These are phyloP conservation scores for Venturia carpophila DNA, from an alignment of 2,329 filamentous ascomycete species.

Conservation along the genomic window DNA sequence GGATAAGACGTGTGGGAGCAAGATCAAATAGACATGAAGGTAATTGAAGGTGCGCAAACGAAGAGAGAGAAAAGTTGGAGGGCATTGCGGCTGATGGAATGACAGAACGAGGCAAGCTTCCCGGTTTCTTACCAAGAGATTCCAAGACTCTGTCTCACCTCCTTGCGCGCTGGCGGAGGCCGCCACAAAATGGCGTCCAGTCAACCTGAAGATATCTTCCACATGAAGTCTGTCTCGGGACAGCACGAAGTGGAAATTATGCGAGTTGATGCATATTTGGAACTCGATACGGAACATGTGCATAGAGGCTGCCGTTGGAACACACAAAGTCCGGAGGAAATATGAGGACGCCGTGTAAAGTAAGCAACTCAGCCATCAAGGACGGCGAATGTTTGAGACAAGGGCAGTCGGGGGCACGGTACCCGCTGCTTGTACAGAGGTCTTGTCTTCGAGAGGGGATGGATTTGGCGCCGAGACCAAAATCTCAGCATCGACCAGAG, in stretches of 20 bases:
- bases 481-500: no score
- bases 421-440: no score
- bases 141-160: neutral
- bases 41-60: neutral
- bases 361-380: neutral
- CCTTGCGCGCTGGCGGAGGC: neutral
- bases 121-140: neutral
- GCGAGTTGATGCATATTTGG: neutral
- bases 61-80: neutral
- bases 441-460: no score
- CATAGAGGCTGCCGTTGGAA: neutral
- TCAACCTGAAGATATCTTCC: neutral
- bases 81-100: neutral
- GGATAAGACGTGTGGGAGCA: neutral
- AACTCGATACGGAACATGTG: neutral
- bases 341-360: neutral
- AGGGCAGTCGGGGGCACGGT: neutral
- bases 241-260: neutral
- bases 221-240: no score
- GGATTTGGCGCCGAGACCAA: no score
- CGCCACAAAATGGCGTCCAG: slow-evolving; percentile 1
- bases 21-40: neutral
- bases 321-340: neutral
- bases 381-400: neutral
- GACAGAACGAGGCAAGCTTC: no score